These are phyloP conservation scores for Didymella segeticola DNA, from an alignment of 2,329 filamentous ascomycete species.

Conservation along the genomic window DNA sequence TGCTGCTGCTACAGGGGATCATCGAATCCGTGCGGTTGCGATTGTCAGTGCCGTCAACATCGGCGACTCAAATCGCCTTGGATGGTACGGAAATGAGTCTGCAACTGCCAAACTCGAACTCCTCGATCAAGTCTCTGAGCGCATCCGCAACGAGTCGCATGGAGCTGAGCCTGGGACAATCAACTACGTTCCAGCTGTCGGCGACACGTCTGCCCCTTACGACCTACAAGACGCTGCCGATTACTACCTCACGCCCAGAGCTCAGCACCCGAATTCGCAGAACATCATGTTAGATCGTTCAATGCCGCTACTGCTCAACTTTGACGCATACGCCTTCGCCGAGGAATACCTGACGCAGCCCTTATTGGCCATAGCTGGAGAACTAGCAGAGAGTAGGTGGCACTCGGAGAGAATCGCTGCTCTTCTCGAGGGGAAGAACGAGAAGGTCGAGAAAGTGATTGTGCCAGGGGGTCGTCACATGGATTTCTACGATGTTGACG, in stretches of 20 bases:
- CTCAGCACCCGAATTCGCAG: conserved; percentile 19
- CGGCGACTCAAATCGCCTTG: conserved; percentile 37
- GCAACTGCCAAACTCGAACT: background rate
- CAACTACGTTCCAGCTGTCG: background rate
- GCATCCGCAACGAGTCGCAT: background rate
- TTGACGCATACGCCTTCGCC: conserved; percentile 23
- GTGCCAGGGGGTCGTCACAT: too few species aligned
- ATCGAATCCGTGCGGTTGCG: conserved; percentile 50
- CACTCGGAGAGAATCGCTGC: too few species aligned
- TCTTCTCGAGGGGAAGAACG: too few species aligned
- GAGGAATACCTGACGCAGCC: conserved; percentile 33
- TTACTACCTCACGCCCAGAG: conserved; percentile 31
- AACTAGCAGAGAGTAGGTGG: too few species aligned
- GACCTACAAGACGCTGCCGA: background rate
- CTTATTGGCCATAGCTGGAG: conserved; percentile 37
- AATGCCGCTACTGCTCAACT: conserved; percentile 29
- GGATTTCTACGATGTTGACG: too few species aligned
- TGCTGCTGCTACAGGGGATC: conserved; percentile 46
- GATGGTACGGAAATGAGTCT: background rate
- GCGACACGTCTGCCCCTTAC: background rate
- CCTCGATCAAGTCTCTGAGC: background rate
- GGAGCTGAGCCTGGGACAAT: conserved; percentile 1
- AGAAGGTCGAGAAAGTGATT: too few species aligned
- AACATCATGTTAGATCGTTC: conserved; percentile 19
- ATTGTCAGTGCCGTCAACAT: conserved; percentile 42